These are phyloP conservation scores for Rhodotorula sp. DNA, from an alignment of 1,284 basidiomycete species.

Conservation along the genomic window DNA sequence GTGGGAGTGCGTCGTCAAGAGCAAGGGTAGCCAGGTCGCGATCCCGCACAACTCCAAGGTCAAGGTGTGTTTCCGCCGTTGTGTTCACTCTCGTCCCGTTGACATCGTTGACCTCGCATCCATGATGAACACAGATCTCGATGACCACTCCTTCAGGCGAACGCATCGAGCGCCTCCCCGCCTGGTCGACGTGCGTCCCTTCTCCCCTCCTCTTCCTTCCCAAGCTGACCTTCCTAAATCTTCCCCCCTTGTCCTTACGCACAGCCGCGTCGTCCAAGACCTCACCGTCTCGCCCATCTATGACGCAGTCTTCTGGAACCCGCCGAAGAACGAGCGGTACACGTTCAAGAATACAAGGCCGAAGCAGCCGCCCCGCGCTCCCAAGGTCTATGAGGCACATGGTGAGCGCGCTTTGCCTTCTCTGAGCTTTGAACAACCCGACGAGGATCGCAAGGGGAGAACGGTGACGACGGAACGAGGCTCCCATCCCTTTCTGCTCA, in stretches of 20 bases:
- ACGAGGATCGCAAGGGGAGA: too few relatives aligned
- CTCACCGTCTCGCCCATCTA: conserved; percentile 84
- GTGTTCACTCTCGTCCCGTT: neutral
- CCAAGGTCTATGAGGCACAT: conserved; percentile 95
- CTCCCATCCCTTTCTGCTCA: too few relatives aligned
- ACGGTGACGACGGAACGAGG: neutral
- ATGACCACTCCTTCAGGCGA: conserved; percentile 68
- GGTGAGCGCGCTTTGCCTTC: conserved; percentile 46
- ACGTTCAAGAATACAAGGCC: conserved; percentile 77
- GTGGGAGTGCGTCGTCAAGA: conserved; percentile 84
- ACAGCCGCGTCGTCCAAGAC: conserved; percentile 85
- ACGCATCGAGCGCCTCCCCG: conserved; percentile 84
- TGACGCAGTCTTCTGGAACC: conserved; percentile 99
- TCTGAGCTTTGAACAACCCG: too few relatives aligned
- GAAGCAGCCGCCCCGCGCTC: conserved; percentile 61
- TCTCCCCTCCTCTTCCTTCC: conserved; percentile 5
- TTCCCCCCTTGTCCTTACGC: neutral
- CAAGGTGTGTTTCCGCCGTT: conserved; percentile 56
- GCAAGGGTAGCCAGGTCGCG: conserved; percentile 66
- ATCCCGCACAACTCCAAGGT: conserved; percentile 88
- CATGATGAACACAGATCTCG: conserved; percentile 62
- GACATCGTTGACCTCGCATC: neutral
- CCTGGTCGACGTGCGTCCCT: conserved; percentile 69
- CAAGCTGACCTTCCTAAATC: neutral
- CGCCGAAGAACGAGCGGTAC: conserved; percentile 68